Evolutionary conservation across 2,329 filamentous ascomycete genomes (phyloP).

Genomic region (Annulohypoxylon truncatum): DNA sequence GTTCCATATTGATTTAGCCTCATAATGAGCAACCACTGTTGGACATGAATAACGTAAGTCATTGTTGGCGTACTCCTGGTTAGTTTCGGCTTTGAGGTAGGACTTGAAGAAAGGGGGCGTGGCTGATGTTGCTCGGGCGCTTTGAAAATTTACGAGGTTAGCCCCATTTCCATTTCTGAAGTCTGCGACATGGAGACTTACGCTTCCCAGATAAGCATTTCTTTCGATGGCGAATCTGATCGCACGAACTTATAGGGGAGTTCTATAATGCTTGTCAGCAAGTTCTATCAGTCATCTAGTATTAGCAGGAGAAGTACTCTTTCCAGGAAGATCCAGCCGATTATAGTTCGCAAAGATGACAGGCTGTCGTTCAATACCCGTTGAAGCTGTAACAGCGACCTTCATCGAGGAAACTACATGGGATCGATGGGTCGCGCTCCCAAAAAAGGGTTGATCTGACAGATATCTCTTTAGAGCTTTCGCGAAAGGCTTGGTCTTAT

Average conservation of each 20-base stretch:
- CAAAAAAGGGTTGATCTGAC: conserved; percentile 49
- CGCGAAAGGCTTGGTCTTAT: conserved; percentile 48
- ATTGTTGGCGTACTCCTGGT: conserved; percentile 43
- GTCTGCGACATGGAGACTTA: conserved; percentile 32
- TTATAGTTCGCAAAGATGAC: conserved; percentile 52
- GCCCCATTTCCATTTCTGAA: background rate
- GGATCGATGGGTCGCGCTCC: conserved; percentile 44
- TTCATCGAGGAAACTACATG: conserved; percentile 42
- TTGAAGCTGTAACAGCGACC: conserved; percentile 48
- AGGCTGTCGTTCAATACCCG: conserved; percentile 40
- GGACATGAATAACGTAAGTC: conserved; percentile 45
- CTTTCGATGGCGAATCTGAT: conserved; percentile 45
- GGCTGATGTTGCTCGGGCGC: conserved; percentile 49
- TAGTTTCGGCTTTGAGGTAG: conserved; percentile 46
- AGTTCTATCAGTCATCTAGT: background rate
- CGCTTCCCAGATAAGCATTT: conserved; percentile 51
- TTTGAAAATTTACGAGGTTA: conserved; percentile 20
- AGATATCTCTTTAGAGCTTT: conserved; percentile 46
- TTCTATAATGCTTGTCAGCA: conserved; percentile 33
- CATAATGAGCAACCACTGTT: conserved; percentile 45
- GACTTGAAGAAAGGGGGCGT: conserved; percentile 49
- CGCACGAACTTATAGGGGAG: conserved; percentile 47
- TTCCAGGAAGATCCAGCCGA: conserved; percentile 43
- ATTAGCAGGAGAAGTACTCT: conserved; percentile 32
- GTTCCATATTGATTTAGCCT: conserved; percentile 47